phyloP scores from a whole-genome alignment of 768 basidiomycete species.

The Tylopilus sp. region DNA sequence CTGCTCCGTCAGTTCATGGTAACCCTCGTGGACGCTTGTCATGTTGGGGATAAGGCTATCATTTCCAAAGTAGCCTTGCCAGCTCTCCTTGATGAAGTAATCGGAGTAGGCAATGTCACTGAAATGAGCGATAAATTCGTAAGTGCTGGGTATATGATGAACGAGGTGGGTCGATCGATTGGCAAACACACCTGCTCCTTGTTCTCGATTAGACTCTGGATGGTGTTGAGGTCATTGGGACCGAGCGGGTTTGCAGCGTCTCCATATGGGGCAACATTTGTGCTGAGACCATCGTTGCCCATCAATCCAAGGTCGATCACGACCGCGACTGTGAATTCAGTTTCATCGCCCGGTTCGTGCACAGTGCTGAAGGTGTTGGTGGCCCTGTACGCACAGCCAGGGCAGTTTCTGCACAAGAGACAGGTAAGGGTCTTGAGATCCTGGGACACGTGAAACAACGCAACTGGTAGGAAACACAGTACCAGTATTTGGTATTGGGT shows the following conservation, averaged over 20 bases:
- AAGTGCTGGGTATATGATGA: conserved; percentile 17
- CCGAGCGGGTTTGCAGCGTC: conserved; percentile 21
- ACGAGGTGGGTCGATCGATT: background rate
- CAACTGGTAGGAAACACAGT: conserved; percentile 26
- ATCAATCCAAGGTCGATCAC: conserved; percentile 28
- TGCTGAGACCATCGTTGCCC: conserved; percentile 28
- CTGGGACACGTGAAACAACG: background rate
- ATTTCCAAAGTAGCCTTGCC: conserved; percentile 30
- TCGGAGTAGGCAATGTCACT: conserved; percentile 28
- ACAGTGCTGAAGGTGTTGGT: conserved; percentile 26
- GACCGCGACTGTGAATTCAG: conserved; percentile 22
- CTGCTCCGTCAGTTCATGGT: conserved; percentile 24
- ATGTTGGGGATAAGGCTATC: conserved; percentile 23
- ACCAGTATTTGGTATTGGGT: conserved; percentile 26
- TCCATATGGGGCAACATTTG: conserved; percentile 25
- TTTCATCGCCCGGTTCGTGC: conserved; percentile 16
- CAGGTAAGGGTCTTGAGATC: background rate
- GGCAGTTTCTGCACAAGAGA: conserved; percentile 18
- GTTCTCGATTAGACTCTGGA: conserved; percentile 28
- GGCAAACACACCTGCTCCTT: conserved; percentile 18
- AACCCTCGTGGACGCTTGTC: conserved; percentile 24
- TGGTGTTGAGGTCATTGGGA: conserved; percentile 26
- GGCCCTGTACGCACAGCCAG: conserved; percentile 24
- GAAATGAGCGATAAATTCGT: conserved; percentile 24
- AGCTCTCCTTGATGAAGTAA: conserved; percentile 30